phyloP scores from a whole-genome alignment of 495 filamentous ascomycete genomes.

The Antarctomyces pellizariae region DNA sequence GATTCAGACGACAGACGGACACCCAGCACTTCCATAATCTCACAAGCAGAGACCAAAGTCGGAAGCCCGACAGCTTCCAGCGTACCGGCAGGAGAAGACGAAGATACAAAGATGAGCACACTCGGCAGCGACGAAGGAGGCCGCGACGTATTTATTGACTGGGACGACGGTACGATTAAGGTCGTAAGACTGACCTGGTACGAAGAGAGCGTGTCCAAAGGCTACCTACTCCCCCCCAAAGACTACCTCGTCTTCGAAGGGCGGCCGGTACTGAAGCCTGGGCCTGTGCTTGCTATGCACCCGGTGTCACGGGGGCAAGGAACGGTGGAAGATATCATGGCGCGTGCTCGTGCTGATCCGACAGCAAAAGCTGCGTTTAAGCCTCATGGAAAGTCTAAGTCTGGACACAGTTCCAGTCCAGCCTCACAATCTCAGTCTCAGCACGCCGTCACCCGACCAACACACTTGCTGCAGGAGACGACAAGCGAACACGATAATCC shows the following conservation, averaged over 20 bases:
- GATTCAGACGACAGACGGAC: conserved; percentile 4
- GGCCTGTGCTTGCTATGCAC: conserved; percentile 7
- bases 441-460: conserved; percentile 11
- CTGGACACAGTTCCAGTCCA: background rate
- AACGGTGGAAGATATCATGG: conserved; percentile 14
- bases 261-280: background rate
- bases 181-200: conserved; percentile 66
- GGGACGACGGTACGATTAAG: conserved; percentile 29
- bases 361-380: conserved; percentile 2
- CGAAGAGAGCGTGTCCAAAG: conserved; percentile 29
- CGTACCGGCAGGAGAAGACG: background rate
- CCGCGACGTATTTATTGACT: no score
- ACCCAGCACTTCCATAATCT: conserved; percentile 4
- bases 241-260: conserved; percentile 47
- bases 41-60: background rate
- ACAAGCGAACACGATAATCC: conserved; percentile 46
- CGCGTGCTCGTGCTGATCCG: conserved; percentile 10
- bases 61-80: background rate
- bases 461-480: conserved; percentile 33
- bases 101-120: background rate
- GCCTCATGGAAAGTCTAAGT: background rate
- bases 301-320: conserved; percentile 8
- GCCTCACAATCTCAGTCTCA: conserved; percentile 5
- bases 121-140: background rate
- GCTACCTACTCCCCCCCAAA: conserved; percentile 28